These are phyloP conservation scores for Borealophlyctis nickersoniae DNA, from an alignment of 192 early-diverging fungal genomes.

Conservation along the genomic window DNA sequence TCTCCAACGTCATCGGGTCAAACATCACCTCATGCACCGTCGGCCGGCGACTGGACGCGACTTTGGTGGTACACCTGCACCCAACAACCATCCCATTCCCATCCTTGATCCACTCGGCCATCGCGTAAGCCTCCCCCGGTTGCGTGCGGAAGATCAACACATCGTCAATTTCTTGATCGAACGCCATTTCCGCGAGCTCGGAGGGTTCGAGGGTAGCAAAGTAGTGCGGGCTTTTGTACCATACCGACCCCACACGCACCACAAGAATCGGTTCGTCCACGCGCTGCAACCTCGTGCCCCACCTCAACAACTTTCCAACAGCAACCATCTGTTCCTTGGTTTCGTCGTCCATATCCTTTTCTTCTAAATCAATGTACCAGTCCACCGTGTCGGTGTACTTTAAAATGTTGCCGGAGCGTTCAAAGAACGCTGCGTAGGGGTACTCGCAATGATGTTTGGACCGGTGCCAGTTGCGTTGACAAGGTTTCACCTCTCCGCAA, in stretches of 20 bases:
- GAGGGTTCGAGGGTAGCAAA: slow-evolving; percentile 31
- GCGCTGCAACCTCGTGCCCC: slow-evolving; percentile 18
- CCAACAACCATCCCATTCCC: slow-evolving; percentile 34
- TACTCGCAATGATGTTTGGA: slow-evolving; percentile 16
- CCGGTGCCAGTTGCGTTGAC: slow-evolving; percentile 12
- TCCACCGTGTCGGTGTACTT: slow-evolving; percentile 36
- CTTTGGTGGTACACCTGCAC: slow-evolving; percentile 29
- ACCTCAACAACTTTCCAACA: slow-evolving; percentile 38
- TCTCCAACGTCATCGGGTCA: slow-evolving; percentile 27
- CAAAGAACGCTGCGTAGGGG: slow-evolving; percentile 12
- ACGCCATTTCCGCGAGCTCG: slow-evolving; percentile 15
- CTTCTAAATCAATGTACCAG: slow-evolving; percentile 23
- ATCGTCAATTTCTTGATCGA: background rate
- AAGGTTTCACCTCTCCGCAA: slow-evolving; percentile 8
- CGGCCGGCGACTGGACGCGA: slow-evolving; percentile 23
- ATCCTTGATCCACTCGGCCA: slow-evolving; percentile 42
- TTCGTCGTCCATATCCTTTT: slow-evolving; percentile 27
- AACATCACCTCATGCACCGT: slow-evolving; percentile 24
- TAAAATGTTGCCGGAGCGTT: background rate
- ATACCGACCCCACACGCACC: slow-evolving; percentile 38
- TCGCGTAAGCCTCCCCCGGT: slow-evolving; percentile 21
- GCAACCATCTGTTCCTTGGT: slow-evolving; percentile 21
- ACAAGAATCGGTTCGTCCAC: slow-evolving; percentile 37
- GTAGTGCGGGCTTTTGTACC: slow-evolving; percentile 25
- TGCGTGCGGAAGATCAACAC: slow-evolving; percentile 18